phyloP scores from a whole-genome alignment of 2,329 filamentous ascomycete genomes.

The Fusarium nodosum region DNA sequence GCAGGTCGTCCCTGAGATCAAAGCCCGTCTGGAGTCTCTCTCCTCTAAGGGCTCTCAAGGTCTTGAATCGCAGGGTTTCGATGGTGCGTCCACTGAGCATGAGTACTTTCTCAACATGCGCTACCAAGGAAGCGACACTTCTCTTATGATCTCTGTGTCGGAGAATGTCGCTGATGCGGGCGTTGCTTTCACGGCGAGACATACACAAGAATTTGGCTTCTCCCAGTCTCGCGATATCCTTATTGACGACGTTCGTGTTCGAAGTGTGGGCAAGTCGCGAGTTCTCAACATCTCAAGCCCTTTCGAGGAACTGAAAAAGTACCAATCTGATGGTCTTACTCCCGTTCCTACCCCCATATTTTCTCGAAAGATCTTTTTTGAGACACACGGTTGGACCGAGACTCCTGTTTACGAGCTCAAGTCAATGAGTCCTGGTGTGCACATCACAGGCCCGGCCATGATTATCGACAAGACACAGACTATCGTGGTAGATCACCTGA shows the following conservation, averaged over 20 bases:
- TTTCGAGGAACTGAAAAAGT: constrained; percentile 46
- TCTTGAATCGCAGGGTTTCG: constrained; percentile 55
- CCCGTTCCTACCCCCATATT: constrained; percentile 40
- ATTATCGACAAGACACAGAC: constrained; percentile 81
- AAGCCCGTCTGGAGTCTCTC: constrained; percentile 43
- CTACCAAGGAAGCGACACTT: constrained; percentile 60
- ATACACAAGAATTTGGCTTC: constrained; percentile 60
- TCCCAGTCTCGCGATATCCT: constrained; percentile 56
- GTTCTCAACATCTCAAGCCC: constrained; percentile 46
- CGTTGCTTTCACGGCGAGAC: constrained; percentile 52
- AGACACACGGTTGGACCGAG: constrained; percentile 47
- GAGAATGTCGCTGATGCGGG: constrained; percentile 50
- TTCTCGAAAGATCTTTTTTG: constrained; percentile 46
- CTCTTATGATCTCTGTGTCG: constrained; percentile 56
- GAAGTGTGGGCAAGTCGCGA: constrained; percentile 53
- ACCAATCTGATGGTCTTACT: constrained; percentile 7
- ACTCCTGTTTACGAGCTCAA: constrained; percentile 48
- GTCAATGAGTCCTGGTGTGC: constrained; percentile 33
- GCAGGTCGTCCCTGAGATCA: constrained; percentile 35
- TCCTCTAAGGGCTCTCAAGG: constrained; percentile 42
- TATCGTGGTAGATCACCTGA: constrained; percentile 72
- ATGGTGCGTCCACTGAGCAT: constrained; percentile 57
- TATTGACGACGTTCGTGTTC: constrained; percentile 60
- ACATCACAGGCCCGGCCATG: constrained; percentile 72
- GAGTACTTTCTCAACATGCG: constrained; percentile 61